Evolutionary conservation across 352 stramenopile genomes (phyloP), one percentile per base, ranked within the genome.

Genomic region (Aphanomyces invadans): DNA sequence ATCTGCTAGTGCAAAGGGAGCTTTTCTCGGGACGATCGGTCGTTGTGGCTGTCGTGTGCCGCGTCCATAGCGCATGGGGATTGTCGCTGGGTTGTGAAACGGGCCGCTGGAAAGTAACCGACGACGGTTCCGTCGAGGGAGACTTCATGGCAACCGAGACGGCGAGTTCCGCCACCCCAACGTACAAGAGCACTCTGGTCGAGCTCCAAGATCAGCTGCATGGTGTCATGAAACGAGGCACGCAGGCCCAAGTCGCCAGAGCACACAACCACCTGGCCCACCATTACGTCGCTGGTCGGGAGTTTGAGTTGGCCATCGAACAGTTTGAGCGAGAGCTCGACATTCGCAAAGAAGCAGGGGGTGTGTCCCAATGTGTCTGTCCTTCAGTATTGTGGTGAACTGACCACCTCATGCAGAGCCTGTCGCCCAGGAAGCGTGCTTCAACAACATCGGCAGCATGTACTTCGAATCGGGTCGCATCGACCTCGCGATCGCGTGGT

Each of bases 371-470:
- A 21, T 28, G 19, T 25, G n/a, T 9, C 29, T 4, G 31, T 19
- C 4, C 55, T 15, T 9, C 32, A 26, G 32, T 31, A 39, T n/a
- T 39, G 12, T 49, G 17, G 21, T 54, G 12, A 26, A 15, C n/a
- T n/a, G n/a, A n/a, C 42, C n/a, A 57, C 49, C 23, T 48, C 17
- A 5, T 32, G 25, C 57, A 67, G 60, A 67, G 23, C 21, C 48
- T 25, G 60, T 67, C 19, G 46, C 42, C n/a, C 45, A 60, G 33
- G 60, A 67, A 25, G 55, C 60, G 38, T 67, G 60, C 32, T 31
- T 67, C 38, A 67, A 67, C 49, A 67, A 67, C 49, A 39, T 67
- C 29, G 60, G 60, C 26, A 67, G 38, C 19, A 46, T 67, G 60
- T 32, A 67, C 49, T 48, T 44, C 33, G 31, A 67, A 42, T 11